Evolutionary conservation across 805 yeast species (phyloP).

Genomic region (Zygosaccharomyces kombuchaensis): DNA sequence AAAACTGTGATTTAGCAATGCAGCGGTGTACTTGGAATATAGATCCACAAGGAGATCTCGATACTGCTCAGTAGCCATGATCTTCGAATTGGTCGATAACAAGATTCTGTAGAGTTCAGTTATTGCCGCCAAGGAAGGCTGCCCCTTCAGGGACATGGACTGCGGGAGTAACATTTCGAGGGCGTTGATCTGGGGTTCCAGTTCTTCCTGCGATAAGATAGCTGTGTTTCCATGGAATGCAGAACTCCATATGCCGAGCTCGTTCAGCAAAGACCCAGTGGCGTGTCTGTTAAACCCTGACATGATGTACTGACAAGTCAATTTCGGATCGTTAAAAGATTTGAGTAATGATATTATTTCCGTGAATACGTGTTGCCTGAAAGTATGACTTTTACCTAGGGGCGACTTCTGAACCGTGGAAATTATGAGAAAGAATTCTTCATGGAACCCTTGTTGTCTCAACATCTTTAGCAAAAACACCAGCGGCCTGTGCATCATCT

Average conservation of each 20-base stretch:
- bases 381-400: conserved; percentile 11
- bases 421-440: conserved; percentile 23
- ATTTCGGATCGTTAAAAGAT: conserved; percentile 30
- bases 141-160: conserved; percentile 3
- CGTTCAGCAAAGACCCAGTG: conserved; percentile 22
- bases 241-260: conserved; percentile 30
- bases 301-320: conserved; percentile 22
- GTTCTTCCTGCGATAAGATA: conserved; percentile 6
- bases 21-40: conserved; percentile 16
- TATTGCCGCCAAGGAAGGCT: conserved; percentile 19
- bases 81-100: conserved; percentile 14
- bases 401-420: conserved; percentile 16
- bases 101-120: conserved; percentile 27
- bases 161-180: conserved; percentile 14
- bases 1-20: conserved; percentile 7
- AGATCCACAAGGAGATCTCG: conserved; percentile 17
- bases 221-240: conserved; percentile 18
- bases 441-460: conserved; percentile 22
- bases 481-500: conserved; percentile 17
- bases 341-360: conserved; percentile 23
- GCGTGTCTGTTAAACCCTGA: conserved; percentile 15
- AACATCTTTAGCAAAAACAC: conserved; percentile 16
- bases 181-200: conserved; percentile 9
- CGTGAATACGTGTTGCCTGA: conserved; percentile 20
- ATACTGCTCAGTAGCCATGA: conserved; percentile 13